phyloP scores from a whole-genome alignment of 2,329 filamentous ascomycete species.

The Fusarium staphyleae region DNA sequence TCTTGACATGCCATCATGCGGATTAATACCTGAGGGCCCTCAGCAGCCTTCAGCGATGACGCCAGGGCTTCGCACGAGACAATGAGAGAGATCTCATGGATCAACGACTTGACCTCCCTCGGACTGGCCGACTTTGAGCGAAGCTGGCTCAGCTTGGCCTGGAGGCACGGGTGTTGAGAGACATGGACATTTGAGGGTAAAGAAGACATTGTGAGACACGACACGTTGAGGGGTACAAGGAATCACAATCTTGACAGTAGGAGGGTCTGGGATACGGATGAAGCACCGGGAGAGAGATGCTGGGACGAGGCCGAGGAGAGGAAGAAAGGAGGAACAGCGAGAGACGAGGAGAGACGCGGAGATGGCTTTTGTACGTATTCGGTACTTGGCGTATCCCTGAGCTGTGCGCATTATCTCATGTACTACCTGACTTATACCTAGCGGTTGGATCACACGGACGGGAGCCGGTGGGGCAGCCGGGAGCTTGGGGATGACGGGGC shows the following conservation, averaged over 20 bases:
- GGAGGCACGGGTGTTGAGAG: conserved; percentile 84
- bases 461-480: conserved; percentile 23
- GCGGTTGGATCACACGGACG: conserved; percentile 28
- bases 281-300: conserved; percentile 33
- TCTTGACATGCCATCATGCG: neutral
- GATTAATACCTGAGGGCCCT: conserved; percentile 68
- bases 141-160: conserved; percentile 88
- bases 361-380: conserved; percentile 28
- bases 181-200: conserved; percentile 74
- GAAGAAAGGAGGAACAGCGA: conserved; percentile 21
- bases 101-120: conserved; percentile 78
- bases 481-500: conserved; percentile 29
- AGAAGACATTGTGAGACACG: conserved; percentile 42
- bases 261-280: conserved; percentile 10
- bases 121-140: conserved; percentile 74
- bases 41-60: conserved; percentile 61
- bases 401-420: conserved; percentile 24
- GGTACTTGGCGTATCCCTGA: conserved; percentile 17
- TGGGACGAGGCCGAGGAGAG: conserved; percentile 40
- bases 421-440: conserved; percentile 29
- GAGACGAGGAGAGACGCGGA: conserved; percentile 9
- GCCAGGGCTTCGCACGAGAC: conserved; percentile 83
- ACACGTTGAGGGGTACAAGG: neutral
- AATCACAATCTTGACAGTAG: neutral
- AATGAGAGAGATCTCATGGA: conserved; percentile 87